Base-by-base conservation (phyloP, 768 basidiomycete species). In the Tephrocybe sp. region DNA sequence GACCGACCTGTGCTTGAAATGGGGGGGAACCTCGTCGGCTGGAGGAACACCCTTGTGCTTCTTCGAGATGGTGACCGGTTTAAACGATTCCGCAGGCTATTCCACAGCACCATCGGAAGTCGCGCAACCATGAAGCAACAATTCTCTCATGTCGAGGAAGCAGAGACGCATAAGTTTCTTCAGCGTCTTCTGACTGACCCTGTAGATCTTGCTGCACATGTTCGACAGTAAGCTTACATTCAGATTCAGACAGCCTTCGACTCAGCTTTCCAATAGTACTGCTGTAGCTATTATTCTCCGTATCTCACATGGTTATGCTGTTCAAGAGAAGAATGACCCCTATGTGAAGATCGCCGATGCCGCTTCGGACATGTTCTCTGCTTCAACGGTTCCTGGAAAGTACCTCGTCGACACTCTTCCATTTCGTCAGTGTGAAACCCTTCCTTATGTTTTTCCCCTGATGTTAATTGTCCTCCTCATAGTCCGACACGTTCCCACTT, bases 361-460 rank as follows among this genome's bases (percentile, higher is more conserved):
- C 52, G 79, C 79, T n/a, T 80, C 75, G 6, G 71, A 76, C 49
- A 77, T 79, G 57, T 73, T 74, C 46, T 69, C 71, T 0, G 56
- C 66, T 6, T 64, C 68, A 13, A 70, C 71, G 0, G 71, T 75
- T 4, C 79, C 74, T 20, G 74, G 73, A 9, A 70, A 63, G 2
- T 76, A 71, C 50, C 52, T 76, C 39, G 80, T 84, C 16, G 78
- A 83, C 48, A 59, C 80, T 9, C 58, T 83, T 9, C 82, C 82
- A 5, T 60, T 71, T 14, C 47, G 75, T 75, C 79, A 47, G 49
- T 72, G 63, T 13, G 45, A 22, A 11, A 3, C n/a, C 38, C 32
- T 20, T 36, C 13, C 9, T 5, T n/a, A 11, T 16, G 12, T 36
- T 19, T 19, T 49, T 33, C 51, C n/a, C n/a, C n/a, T n/a, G n/a